Conservation (phyloP, 805 yeast genomes). For the Saturnispora saitoi region DNA sequence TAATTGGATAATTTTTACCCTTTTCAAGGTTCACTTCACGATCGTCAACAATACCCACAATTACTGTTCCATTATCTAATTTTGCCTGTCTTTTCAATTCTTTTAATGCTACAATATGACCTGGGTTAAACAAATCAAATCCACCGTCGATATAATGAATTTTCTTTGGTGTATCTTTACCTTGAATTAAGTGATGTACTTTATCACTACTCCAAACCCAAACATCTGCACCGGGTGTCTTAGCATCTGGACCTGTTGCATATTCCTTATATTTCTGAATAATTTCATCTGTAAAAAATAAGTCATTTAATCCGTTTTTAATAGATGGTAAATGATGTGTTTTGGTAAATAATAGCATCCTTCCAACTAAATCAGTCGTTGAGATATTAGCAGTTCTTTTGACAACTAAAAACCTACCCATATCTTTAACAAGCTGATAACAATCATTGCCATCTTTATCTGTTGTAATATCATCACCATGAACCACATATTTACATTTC, state of each 20-base stretch:
- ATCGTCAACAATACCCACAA: slow-evolving; percentile 66
- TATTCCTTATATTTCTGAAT: slow-evolving; percentile 41
- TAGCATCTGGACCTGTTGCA: slow-evolving; percentile 58
- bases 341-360: slow-evolving; percentile 62
- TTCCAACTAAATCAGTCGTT: slow-evolving; percentile 88
- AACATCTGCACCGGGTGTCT: slow-evolving; percentile 49
- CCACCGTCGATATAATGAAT: slow-evolving; percentile 62
- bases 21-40: slow-evolving; percentile 42
- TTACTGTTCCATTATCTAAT: slow-evolving; percentile 32
- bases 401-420: slow-evolving; percentile 84
- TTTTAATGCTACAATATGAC: slow-evolving; percentile 71
- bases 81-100: slow-evolving; percentile 31
- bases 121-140: slow-evolving; percentile 89
- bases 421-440: slow-evolving; percentile 71
- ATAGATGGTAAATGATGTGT: slow-evolving; percentile 44
- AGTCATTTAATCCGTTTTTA: slow-evolving; percentile 19
- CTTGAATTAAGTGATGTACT: slow-evolving; percentile 28
- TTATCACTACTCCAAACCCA: slow-evolving; percentile 26
- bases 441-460: slow-evolving; percentile 95
- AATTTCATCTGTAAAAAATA: slow-evolving; percentile 29
- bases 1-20: slow-evolving; percentile 68
- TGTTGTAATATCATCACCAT: slow-evolving; percentile 96
- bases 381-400: slow-evolving; percentile 90
- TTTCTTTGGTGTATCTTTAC: slow-evolving; percentile 21
- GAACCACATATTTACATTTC: slow-evolving; percentile 86